Base-by-base conservation (phyloP, 106 monocot genomes). In the Ottelia alismoides region DNA sequence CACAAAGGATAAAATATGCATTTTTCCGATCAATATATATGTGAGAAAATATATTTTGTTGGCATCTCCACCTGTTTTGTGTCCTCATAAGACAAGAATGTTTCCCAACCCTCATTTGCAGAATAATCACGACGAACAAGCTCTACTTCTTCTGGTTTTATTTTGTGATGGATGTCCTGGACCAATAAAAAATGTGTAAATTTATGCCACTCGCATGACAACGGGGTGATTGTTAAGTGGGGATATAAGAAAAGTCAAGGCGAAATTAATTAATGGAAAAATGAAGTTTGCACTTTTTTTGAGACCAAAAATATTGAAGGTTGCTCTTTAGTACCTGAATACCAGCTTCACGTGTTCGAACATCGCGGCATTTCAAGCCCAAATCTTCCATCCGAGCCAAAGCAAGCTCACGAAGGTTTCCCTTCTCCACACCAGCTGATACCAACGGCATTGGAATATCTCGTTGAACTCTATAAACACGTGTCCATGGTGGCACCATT, bases 391-490 rank as follows among this genome's bases (percentile, higher is more conserved):
- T 98, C 29, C 98, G 76, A 44, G 98, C 98, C 66, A 98, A 73
- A 66, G 90, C 98, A 65, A 98, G 89, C 62, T 98, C 98, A 48
- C 98, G 81, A 23, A 98, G 89, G 64, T 98, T 98, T 11, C 98
- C 98, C 58, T 98, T 98, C 63, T 98, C 98, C 56, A 98, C 98
- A 58, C 98, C 98, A 53, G 98, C 89, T 20, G 90, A 82, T 57
- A 98, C 98, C n/a, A 98, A 72, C 2, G 98, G 98, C 98, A 98
- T 98, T 27, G 98, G 98, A 47, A 98, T 98, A 75, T 98, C 98
- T 45, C 98, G 78, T 69, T 98, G 98, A 30, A 98, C 98, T 75
- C 98, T 68, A 60, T 98, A 98, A 35, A 98, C 90, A 51, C 98
- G 89, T 14, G 98, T 98, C 98, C 98, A 98, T 31, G 98, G 98